These are phyloP conservation scores for Pythium dissotocum DNA, from an alignment of 352 stramenopile species.

Conservation along the genomic window DNA sequence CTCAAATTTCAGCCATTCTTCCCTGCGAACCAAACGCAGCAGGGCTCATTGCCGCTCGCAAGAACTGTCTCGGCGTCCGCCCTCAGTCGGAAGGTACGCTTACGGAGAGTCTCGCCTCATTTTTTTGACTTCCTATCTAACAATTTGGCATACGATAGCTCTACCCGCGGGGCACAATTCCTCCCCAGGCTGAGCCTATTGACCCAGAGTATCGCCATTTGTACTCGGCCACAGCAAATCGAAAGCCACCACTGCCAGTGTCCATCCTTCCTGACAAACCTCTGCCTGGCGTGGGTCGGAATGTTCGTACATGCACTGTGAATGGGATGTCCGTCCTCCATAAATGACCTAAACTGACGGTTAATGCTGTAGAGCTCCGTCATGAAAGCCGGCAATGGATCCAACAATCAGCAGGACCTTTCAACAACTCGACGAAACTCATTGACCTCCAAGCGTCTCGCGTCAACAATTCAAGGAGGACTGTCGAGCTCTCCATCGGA, in stretches of 20 bases:
- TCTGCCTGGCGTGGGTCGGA: not conserved
- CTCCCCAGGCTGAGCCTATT: slow-evolving; percentile 35
- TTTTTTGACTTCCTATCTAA: not conserved
- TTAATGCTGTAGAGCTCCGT: not conserved
- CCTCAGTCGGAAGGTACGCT: slow-evolving; percentile 17
- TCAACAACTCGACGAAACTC: not conserved
- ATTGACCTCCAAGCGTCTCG: not conserved
- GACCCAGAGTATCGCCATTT: slow-evolving; percentile 64
- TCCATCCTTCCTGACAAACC: slow-evolving; percentile 20
- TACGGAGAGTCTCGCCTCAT: not conserved
- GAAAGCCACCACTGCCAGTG: slow-evolving; percentile 21
- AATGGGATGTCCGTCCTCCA: not conserved
- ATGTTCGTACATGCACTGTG: not conserved
- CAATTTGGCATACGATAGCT: slow-evolving; percentile 21
- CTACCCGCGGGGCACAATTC: slow-evolving; percentile 48
- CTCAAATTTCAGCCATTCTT: slow-evolving; percentile 25
- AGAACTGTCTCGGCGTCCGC: slow-evolving; percentile 6
- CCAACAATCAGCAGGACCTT: not conserved
- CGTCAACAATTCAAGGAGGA: not conserved
- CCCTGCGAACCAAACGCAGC: slow-evolving; percentile 5
- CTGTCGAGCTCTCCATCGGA: not conserved
- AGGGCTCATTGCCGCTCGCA: not conserved
- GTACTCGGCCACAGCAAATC: slow-evolving; percentile 26
- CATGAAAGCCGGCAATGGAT: not conserved
- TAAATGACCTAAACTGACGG: not conserved